Percentiles rank a stretch among this genome's conserved stretches.
phyloP scores from a whole-genome alignment of 768 basidiomycete genomes.

The Hypholoma sublateritium region DNA sequence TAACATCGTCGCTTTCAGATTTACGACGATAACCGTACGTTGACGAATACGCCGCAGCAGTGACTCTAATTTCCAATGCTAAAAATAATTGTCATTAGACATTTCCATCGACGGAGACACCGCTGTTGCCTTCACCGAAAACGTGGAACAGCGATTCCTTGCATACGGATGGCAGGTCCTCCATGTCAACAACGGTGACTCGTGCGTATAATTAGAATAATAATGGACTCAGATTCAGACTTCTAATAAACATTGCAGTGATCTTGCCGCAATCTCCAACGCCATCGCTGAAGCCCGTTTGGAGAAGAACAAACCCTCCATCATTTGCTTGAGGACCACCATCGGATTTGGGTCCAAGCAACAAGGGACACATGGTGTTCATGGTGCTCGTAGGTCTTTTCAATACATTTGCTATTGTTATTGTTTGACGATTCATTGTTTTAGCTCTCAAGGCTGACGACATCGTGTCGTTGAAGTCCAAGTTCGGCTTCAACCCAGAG shows the following conservation, averaged over 20 bases:
- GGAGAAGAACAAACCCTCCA: constrained; percentile 80
- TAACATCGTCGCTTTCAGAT: constrained; percentile 42
- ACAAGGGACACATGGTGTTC: constrained; percentile 92
- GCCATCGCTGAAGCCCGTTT: constrained; percentile 78
- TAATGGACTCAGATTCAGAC: not conserved
- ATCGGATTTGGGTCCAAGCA: constrained; percentile 94
- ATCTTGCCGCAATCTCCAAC: constrained; percentile 73
- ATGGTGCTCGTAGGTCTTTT: constrained; percentile 80
- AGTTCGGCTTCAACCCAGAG: constrained; percentile 80
- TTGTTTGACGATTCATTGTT: constrained; percentile 3
- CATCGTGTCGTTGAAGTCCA: constrained; percentile 77
- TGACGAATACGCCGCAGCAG: not conserved
- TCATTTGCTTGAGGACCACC: constrained; percentile 84
- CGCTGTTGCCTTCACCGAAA: constrained; percentile 89
- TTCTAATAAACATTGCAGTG: constrained; percentile 39
- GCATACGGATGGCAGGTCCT: constrained; percentile 95
- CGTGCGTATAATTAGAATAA: constrained; percentile 37
- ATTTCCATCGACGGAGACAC: constrained; percentile 98
- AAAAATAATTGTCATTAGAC: constrained; percentile 42
- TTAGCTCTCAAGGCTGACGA: constrained; percentile 92
- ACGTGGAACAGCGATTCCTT: constrained; percentile 85
- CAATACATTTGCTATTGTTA: not conserved
- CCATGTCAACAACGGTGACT: constrained; percentile 77
- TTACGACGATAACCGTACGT: constrained; percentile 94
- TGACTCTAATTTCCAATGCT: constrained; percentile 6